Conservation (phyloP, 2,329 filamentous ascomycete genomes). For the Epichloe sylvatica region DNA sequence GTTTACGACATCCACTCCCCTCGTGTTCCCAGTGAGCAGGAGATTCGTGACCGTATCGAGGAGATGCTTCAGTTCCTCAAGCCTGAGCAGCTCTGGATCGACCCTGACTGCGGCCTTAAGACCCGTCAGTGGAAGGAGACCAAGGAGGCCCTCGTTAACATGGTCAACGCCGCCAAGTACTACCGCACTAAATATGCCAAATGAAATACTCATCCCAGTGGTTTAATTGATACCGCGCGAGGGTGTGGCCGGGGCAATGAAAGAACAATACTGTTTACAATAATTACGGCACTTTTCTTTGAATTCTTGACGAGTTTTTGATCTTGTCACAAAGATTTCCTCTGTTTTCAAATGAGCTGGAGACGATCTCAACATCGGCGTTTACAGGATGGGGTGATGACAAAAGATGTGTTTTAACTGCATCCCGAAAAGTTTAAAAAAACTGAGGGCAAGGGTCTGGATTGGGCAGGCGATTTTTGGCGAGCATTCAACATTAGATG, state of each 20-base stretch:
- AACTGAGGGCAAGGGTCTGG: slow-evolving; percentile 14
- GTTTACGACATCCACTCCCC: slow-evolving; percentile 99
- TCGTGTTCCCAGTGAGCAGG: slow-evolving; percentile 89
- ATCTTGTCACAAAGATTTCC: slow-evolving; percentile 2
- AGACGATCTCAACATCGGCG: slow-evolving; percentile 48
- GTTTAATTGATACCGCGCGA: slow-evolving; percentile 8
- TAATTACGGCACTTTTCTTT: slow-evolving; percentile 17
- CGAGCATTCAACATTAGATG: slow-evolving; percentile 28
- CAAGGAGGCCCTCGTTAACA: slow-evolving; percentile 87
- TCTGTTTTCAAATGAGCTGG: slow-evolving; percentile 23
- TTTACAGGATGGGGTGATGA: slow-evolving; percentile 27
- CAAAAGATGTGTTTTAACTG: slow-evolving; percentile 19
- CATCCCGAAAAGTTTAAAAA: slow-evolving; percentile 21
- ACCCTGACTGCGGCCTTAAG: slow-evolving; percentile 99
- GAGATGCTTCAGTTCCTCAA: slow-evolving; percentile 98
- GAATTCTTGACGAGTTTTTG: slow-evolving; percentile 3
- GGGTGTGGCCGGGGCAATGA: slow-evolving; percentile 6
- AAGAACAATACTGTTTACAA: slow-evolving; percentile 16
- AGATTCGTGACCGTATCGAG: slow-evolving; percentile 94
- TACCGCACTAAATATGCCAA: slow-evolving; percentile 82
- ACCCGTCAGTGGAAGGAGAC: slow-evolving; percentile 98
- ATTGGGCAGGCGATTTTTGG: slow-evolving; percentile 14
- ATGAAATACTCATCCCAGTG: slow-evolving; percentile 24
- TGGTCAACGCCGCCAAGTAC: slow-evolving; percentile 96
- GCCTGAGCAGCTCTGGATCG: slow-evolving; percentile 98